Evolutionary conservation across 2,329 filamentous ascomycete species (phyloP).

Genomic region (Neofusicoccum umdonicola): DNA sequence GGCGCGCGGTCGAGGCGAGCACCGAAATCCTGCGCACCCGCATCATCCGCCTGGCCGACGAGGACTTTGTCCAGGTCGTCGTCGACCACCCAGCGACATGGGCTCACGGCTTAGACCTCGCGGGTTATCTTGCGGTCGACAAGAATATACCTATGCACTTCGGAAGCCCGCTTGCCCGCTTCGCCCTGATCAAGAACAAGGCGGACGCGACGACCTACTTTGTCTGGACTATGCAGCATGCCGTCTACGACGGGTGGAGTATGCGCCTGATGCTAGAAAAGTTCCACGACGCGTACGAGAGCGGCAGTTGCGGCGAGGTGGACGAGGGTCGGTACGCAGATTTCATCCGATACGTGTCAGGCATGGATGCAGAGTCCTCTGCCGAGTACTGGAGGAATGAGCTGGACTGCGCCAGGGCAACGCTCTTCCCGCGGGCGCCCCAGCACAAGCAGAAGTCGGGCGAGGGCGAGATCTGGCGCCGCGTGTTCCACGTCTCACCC

Average conservation of each 20-base stretch:
- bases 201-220: neutral
- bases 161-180: too few species aligned
- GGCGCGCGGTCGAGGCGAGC: conserved; percentile 53
- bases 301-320: neutral
- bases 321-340: neutral
- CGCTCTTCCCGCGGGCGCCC: neutral
- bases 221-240: neutral
- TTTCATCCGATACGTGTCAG: neutral
- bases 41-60: conserved; percentile 51
- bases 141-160: conserved; percentile 19
- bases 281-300: neutral
- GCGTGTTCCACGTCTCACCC: neutral
- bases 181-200: too few species aligned
- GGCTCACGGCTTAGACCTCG: conserved; percentile 16
- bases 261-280: neutral
- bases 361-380: neutral
- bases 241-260: conserved; percentile 1
- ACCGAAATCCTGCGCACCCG: conserved; percentile 67
- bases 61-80: too few species aligned
- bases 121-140: conserved; percentile 35
- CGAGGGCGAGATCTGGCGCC: neutral
- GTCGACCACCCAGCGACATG: neutral
- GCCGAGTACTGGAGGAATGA: neutral
- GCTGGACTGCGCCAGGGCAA: neutral
- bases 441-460: neutral